Percentiles rank a stretch among this genome's conserved stretches.
phyloP scores from a whole-genome alignment of 176 grass and related monocot genomes.

The Aegilops tauschii region DNA sequence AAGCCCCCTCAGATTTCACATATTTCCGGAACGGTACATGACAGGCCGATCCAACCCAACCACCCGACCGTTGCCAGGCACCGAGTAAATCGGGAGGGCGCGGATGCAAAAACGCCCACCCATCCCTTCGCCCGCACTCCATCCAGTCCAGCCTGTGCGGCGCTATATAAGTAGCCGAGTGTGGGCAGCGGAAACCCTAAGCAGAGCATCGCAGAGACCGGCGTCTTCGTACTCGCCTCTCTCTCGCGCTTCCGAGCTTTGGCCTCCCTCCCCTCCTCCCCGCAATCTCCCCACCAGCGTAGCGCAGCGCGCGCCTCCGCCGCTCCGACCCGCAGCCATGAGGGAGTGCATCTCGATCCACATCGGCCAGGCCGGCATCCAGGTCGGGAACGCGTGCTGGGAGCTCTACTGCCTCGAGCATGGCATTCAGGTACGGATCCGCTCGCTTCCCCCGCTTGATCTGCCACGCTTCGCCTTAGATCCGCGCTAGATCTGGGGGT shows the following conservation, averaged over 20 bases:
- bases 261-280: neutral
- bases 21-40: fast-evolving
- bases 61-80: neutral
- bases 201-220: slow-evolving; percentile 42
- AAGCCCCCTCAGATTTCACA: fast-evolving
- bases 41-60: neutral
- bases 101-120: neutral
- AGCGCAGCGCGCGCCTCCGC: neutral
- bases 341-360: slow-evolving; percentile 92
- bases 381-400: slow-evolving; percentile 87
- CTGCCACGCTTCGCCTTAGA: neutral
- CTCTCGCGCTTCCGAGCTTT: slow-evolving; percentile 46
- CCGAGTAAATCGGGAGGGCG: fast-evolving
- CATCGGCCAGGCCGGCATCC: slow-evolving; percentile 86
- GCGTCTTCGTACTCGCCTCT: slow-evolving; percentile 82
- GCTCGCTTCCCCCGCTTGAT: neutral
- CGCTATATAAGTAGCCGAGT: neutral
- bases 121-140: slow-evolving; percentile 29
- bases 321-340: slow-evolving; percentile 25
- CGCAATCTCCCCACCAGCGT: neutral
- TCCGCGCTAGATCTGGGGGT: neutral
- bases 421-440: slow-evolving; percentile 64
- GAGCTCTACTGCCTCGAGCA: slow-evolving; percentile 95
- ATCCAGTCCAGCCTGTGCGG: neutral
- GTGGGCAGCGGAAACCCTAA: neutral